Evolutionary conservation across 2,329 filamentous ascomycete genomes (phyloP).

Genomic region (Trichoderma sp.): DNA sequence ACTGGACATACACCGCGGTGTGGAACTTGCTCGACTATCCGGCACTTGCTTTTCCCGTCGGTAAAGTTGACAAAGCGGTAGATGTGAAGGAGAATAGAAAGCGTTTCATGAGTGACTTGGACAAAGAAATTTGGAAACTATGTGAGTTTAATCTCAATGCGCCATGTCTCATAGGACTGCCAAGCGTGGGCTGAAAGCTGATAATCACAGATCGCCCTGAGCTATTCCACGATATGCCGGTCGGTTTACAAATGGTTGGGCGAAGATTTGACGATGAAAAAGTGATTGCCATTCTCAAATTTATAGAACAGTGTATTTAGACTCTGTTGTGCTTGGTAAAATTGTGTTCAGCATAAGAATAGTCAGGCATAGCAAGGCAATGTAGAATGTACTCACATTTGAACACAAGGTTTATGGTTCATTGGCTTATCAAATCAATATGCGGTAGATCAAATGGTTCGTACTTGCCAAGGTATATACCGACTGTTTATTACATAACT

Average conservation of each 20-base stretch:
- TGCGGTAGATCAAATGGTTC: not conserved
- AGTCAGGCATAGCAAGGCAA: not conserved
- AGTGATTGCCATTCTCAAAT: not conserved
- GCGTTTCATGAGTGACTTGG: not conserved
- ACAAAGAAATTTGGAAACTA: not conserved
- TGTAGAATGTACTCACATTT: not conserved
- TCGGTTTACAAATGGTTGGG: not conserved
- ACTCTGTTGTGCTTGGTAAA: not conserved
- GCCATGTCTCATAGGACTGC: not conserved
- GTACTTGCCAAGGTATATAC: not conserved
- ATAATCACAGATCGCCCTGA: not conserved
- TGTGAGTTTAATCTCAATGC: not conserved
- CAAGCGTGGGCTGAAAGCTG: not conserved
- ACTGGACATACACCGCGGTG: slow-evolving; percentile 1
- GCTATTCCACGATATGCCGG: not conserved
- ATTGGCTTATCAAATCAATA: not conserved
- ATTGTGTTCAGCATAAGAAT: not conserved
- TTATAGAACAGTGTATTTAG: not conserved
- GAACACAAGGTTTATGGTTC: not conserved
- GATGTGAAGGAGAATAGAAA: not conserved
- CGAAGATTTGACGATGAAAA: not conserved
- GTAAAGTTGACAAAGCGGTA: not conserved
- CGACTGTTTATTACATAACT: not conserved
- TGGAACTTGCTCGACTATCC: slow-evolving; percentile 10
- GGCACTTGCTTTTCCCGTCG: not conserved